Conservation (phyloP, 2,329 filamentous ascomycete genomes). For the Colletotrichum truncatum region DNA sequence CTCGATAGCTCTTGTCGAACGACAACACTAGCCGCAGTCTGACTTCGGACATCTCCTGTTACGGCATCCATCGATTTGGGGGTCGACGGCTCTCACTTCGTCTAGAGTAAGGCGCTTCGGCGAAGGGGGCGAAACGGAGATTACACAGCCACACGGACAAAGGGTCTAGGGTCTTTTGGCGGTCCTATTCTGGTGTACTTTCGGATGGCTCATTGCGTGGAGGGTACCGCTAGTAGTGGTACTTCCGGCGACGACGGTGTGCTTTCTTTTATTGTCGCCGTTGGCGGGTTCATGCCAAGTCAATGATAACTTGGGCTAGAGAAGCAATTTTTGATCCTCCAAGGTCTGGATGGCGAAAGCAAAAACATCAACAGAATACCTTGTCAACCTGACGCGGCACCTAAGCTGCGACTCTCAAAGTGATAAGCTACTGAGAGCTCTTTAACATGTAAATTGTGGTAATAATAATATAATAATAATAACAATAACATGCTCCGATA, state of each 20-base stretch:
- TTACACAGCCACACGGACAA: constrained; percentile 28
- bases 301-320: background rate
- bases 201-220: background rate
- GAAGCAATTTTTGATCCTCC: background rate
- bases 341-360: background rate
- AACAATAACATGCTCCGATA: background rate
- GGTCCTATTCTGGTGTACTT: constrained; percentile 43
- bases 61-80: constrained; percentile 4
- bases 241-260: background rate
- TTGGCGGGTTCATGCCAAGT: background rate
- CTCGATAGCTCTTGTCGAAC: background rate
- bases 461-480: background rate
- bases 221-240: background rate
- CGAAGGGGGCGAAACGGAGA: constrained; percentile 23
- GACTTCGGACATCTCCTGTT: constrained; percentile 9
- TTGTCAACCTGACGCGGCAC: no score
- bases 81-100: background rate
- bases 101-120: background rate
- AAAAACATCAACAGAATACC: no score
- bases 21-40: background rate
- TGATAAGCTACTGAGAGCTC: no score
- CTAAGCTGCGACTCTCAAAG: no score
- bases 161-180: constrained; percentile 21
- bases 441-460: no score
- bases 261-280: background rate